Evolutionary conservation across 2,329 filamentous ascomycete species (phyloP), one percentile per base, ranked within the genome.

Genomic region (Pseudocercospora fijiensis): DNA sequence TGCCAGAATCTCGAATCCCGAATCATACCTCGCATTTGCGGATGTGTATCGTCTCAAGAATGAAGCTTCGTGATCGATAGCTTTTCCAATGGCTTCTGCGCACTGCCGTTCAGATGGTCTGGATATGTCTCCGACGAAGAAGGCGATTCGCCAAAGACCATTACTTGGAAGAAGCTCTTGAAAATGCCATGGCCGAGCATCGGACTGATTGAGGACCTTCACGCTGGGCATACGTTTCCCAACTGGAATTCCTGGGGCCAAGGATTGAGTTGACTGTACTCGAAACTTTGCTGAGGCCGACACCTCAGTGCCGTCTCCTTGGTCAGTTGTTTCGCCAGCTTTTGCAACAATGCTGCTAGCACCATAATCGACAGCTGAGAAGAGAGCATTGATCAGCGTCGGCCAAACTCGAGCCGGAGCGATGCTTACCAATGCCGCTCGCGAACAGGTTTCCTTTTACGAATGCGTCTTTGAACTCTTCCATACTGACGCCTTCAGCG

Each of bases 331-430:
- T 65, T 78, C 74, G 7, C 80, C 80, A 0, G 78, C 71, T 73
- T 87, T 88, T 3, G 82, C 82, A 1, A 88, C 80, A 6, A 89
- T 79, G 55, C 81, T 72, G 70, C 82, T 86, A 2, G 81, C 72
- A 5, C 79, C 81, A 70, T 90, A 90, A 71, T 88, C 78, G 30
- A 89, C 85, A 65, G 77, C 81, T 67, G 7, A 5, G 16, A 1
- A 24, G n/a, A n/a, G 27, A 16, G 22, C 26, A n/a, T 13, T 16
- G 33, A 27, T 37, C 27, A 20, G 59, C n/a, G 27, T n/a, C 20
- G 53, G 24, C 26, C 22, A 8, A 18, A 9, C 2, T 33, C 10
- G 37, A n/a, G 30, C 45, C 47, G n/a, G 52, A 45, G 27, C 9
- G 56, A n/a, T 10, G 13, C 22, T 41, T 18, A 51, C 24, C 53